These are phyloP conservation scores for Ocimum tenuiflorum DNA, from an alignment of 257 asterid species.

Conservation along the genomic window DNA sequence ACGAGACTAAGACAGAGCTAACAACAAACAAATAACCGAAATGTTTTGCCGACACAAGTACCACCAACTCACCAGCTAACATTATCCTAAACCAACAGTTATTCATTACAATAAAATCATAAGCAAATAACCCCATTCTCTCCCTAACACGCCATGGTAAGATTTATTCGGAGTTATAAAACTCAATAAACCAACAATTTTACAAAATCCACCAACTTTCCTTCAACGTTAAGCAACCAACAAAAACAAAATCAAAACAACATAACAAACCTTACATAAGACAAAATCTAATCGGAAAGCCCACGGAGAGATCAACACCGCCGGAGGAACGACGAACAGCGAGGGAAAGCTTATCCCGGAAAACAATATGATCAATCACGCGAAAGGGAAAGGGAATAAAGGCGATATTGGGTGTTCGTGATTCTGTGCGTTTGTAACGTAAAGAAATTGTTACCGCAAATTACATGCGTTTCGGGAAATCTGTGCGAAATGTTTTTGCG, in stretches of 20 bases:
- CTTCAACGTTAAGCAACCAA: constrained; percentile 20
- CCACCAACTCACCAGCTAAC: constrained; percentile 4
- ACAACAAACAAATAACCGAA: background rate
- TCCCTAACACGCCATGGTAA: background rate
- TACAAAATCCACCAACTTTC: constrained; percentile 1
- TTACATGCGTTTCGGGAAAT: constrained; percentile 2
- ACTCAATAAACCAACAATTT: background rate
- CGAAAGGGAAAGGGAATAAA: background rate
- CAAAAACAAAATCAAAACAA: background rate
- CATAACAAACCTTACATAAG: background rate
- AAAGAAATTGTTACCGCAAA: background rate
- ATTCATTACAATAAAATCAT: background rate
- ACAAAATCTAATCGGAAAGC: constrained; percentile 1
- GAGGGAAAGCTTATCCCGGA: background rate
- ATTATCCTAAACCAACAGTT: background rate
- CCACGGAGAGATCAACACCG: constrained; percentile 19
- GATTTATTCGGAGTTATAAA: background rate
- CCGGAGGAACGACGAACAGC: constrained; percentile 2
- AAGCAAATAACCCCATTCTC: background rate
- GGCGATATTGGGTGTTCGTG: constrained; percentile 5
- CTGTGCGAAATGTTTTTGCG: background rate
- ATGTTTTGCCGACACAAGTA: constrained; percentile 1
- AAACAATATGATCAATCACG: constrained; percentile 12
- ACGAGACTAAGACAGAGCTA: background rate
- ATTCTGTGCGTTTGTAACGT: constrained; percentile 1